Base-by-base conservation (phyloP, 495 filamentous ascomycete species). In the Echria macrotheca region DNA sequence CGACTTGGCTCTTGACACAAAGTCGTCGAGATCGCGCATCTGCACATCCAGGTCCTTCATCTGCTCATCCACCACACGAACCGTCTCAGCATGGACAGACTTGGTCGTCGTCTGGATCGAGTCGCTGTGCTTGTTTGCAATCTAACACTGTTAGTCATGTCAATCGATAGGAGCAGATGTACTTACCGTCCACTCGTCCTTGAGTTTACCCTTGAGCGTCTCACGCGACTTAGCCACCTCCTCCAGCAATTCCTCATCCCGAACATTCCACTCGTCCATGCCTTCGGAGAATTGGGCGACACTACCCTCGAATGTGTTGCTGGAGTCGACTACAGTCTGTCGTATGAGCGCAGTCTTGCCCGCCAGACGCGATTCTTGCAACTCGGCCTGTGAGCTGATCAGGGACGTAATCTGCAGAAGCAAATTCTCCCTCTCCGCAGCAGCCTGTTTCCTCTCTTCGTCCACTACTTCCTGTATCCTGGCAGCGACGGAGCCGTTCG, bases 41-140 rank as follows among this genome's bases (percentile, higher is more conserved):
- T 97, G 89, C 6, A 73, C 74, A 48, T 86, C 83, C 69, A 98
- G 85, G 49, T 94, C 84, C 31, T 75, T 76, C 70, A 95, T 85
- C 65, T 97, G 94, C 21, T 83, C 84, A 60, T 91, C 86, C 8
- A 96, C 91, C 55, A 95, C 93, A 1, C 82, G 82, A 15, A 95
- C 80, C 0, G 91, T 95, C 66, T 95, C 85, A n/a, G 87, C 84
- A 51, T 97, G 89, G 8, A 97, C 89, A 0, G 88, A 86, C 46
- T 86, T 84, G 1, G 91, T 94, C 0, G 86, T 83, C 2, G 76
- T 75, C 52, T 89, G 85, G 51, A 97, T 89, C 2, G 86, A 82
- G 1, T 68, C 77, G 54, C 87, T 91, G 55, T 89, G 85, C 53
- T 85, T 77, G 52, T 91, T 86, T 21, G 91, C 88, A 10, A 68